Evolutionary conservation across 305 asterid species (phyloP).

Genomic region (Plantago rigida): DNA sequence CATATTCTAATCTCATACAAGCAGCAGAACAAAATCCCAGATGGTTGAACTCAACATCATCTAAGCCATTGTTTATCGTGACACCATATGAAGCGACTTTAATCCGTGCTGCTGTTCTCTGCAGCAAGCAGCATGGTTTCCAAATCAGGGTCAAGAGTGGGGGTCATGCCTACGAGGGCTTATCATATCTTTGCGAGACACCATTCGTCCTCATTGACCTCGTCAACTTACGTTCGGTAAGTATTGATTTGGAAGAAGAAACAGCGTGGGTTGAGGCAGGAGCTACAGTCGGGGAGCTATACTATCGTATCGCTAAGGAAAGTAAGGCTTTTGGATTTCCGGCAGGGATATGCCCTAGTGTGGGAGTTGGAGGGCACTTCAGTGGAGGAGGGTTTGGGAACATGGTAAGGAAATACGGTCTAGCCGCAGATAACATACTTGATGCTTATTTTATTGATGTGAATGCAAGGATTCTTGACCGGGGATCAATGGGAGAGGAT

Average conservation of each 20-base stretch:
- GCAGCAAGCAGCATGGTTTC: constrained; percentile 24
- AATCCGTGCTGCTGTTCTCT: constrained; percentile 28
- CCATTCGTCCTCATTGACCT: constrained; percentile 32
- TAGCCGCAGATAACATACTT: constrained; percentile 32
- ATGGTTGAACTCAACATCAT: constrained; percentile 31
- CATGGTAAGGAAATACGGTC: constrained; percentile 31
- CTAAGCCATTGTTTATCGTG: constrained; percentile 27
- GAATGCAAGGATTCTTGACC: constrained; percentile 25
- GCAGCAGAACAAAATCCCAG: constrained; percentile 39
- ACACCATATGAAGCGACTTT: constrained; percentile 27
- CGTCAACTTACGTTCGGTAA: constrained; percentile 28
- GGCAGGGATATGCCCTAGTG: constrained; percentile 35
- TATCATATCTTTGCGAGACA: constrained; percentile 26
- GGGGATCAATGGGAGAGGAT: constrained; percentile 36
- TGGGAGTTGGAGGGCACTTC: constrained; percentile 39
- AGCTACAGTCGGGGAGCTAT: constrained; percentile 38
- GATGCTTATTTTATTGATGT: constrained; percentile 31
- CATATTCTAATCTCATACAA: constrained; percentile 30
- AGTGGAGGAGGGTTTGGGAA: constrained; percentile 40
- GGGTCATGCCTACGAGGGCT: constrained; percentile 38
- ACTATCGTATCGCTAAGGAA: constrained; percentile 26
- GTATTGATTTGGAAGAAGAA: constrained; percentile 28
- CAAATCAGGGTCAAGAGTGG: constrained; percentile 35
- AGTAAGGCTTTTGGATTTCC: constrained; percentile 32
- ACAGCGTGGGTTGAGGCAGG: constrained; percentile 39